Conservation (phyloP, 169 alveolate genomes). For the Cryptosporidium meleagridis region DNA sequence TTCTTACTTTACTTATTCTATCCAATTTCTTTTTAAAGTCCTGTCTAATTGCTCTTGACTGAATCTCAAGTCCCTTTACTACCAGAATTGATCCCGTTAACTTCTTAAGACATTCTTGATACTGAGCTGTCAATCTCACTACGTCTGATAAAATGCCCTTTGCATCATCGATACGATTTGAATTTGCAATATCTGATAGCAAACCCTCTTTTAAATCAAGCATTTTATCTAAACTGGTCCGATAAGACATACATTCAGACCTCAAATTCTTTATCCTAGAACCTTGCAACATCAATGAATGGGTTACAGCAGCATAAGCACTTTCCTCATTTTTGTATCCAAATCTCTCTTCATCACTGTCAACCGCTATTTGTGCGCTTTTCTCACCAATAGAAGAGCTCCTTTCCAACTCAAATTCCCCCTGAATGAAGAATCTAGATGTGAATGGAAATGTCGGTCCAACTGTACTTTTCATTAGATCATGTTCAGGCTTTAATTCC, state of each 20-base stretch:
- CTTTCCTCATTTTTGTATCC: not conserved
- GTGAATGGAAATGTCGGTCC: not conserved
- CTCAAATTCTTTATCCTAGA: not conserved
- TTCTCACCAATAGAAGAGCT: not conserved
- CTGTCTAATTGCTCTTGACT: not conserved
- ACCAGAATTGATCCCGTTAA: not conserved
- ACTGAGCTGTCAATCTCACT: not conserved
- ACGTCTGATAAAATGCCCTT: not conserved
- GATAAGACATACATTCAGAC: not conserved
- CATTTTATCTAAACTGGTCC: not conserved
- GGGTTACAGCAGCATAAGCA: not conserved
- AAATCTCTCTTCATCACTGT: not conserved
- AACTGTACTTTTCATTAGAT: not conserved
- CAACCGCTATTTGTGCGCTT: not conserved
- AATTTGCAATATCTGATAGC: not conserved
- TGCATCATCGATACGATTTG: not conserved
- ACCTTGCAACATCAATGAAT: not conserved
- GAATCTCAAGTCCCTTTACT: constrained; percentile 8
- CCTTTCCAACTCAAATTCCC: not conserved
- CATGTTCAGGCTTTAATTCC: not conserved
- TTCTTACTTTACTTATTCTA: not conserved
- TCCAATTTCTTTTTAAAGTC: not conserved
- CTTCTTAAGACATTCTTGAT: constrained; percentile 43
- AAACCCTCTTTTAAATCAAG: not conserved
- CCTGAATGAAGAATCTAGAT: not conserved